Evolutionary conservation across 116 monocot species (phyloP).

Genomic region (Phalaenopsis hybrid): DNA sequence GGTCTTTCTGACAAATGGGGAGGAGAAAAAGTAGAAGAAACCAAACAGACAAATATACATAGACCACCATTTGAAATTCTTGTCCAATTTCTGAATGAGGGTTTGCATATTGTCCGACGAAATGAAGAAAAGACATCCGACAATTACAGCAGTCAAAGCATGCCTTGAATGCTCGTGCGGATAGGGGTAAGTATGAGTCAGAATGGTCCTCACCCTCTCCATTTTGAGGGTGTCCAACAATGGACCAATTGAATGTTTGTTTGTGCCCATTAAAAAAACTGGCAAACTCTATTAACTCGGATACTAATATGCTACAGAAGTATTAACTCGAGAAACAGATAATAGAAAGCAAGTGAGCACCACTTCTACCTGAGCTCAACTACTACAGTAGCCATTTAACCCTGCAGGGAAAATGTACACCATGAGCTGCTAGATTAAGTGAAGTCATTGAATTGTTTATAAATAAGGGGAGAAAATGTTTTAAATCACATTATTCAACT

Average conservation of each 20-base stretch:
- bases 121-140: constrained; percentile 92
- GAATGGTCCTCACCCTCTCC: constrained; percentile 78
- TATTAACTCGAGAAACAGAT: neutral
- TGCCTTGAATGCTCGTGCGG: constrained; percentile 92
- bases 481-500: neutral
- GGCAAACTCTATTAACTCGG: neutral
- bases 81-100: constrained; percentile 81
- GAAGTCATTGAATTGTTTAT: neutral
- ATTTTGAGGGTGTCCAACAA: constrained; percentile 67
- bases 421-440: constrained; percentile 3
- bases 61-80: constrained; percentile 97
- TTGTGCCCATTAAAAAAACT: constrained; percentile 31
- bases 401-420: constrained; percentile 3
- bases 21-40: constrained; percentile 97
- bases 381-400: neutral
- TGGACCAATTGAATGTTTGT: constrained; percentile 41
- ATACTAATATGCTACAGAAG: neutral
- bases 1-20: constrained; percentile 94
- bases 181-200: constrained; percentile 89
- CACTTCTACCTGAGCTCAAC: neutral
- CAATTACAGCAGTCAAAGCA: constrained; percentile 70
- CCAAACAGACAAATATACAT: constrained; percentile 89
- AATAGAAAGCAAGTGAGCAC: neutral
- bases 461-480: neutral
- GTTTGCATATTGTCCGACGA: constrained; percentile 95